Percentiles rank a stretch among this genome's conserved stretches.
Evolutionary conservation across 495 filamentous ascomycete species (phyloP).

Genomic region (Penicillium psychrofluorescens): DNA sequence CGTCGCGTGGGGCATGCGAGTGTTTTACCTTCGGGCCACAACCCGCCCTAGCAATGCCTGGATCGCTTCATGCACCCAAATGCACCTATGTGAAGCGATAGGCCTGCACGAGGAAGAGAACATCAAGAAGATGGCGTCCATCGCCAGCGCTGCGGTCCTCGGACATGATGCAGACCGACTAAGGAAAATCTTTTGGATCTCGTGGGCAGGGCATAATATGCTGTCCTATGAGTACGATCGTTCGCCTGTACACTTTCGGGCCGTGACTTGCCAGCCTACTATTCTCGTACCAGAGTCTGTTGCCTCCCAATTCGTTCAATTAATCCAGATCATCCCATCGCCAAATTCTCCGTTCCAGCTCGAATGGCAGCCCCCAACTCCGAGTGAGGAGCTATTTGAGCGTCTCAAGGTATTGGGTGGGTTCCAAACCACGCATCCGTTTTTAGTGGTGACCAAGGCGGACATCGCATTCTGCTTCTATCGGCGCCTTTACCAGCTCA

Average conservation of each 20-base stretch:
- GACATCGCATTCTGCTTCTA: slow-evolving; percentile 28
- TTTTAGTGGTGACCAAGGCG: slow-evolving; percentile 22
- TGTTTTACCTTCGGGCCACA: slow-evolving; percentile 27
- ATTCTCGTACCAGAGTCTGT: slow-evolving; percentile 12
- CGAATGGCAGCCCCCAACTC: slow-evolving; percentile 7
- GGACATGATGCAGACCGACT: slow-evolving; percentile 24
- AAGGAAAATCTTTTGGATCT: slow-evolving; percentile 26
- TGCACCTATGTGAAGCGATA: slow-evolving; percentile 24
- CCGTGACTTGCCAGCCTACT: slow-evolving; percentile 20
- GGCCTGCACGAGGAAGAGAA: slow-evolving; percentile 24
- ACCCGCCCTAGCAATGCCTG: slow-evolving; percentile 27
- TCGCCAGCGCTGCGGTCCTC: slow-evolving; percentile 10
- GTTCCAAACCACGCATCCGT: slow-evolving; percentile 16
- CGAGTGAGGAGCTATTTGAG: slow-evolving; percentile 15
- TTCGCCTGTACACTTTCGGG: slow-evolving; percentile 16
- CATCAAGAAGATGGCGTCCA: slow-evolving; percentile 19
- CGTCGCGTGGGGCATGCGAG: slow-evolving; percentile 25
- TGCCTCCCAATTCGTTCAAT: slow-evolving; percentile 22
- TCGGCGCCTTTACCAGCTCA: slow-evolving; percentile 24
- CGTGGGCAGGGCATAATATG: slow-evolving; percentile 26
- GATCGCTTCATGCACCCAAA: slow-evolving; percentile 27
- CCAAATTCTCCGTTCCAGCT: slow-evolving; percentile 21
- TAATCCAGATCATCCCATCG: slow-evolving; percentile 23
- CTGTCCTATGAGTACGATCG: slow-evolving; percentile 25
- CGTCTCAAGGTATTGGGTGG: slow-evolving; percentile 12